Percentiles rank a stretch among this genome's conserved stretches.
Conservation (phyloP, 2,329 filamentous ascomycete genomes). For the Colletotrichum sansevieriae region DNA sequence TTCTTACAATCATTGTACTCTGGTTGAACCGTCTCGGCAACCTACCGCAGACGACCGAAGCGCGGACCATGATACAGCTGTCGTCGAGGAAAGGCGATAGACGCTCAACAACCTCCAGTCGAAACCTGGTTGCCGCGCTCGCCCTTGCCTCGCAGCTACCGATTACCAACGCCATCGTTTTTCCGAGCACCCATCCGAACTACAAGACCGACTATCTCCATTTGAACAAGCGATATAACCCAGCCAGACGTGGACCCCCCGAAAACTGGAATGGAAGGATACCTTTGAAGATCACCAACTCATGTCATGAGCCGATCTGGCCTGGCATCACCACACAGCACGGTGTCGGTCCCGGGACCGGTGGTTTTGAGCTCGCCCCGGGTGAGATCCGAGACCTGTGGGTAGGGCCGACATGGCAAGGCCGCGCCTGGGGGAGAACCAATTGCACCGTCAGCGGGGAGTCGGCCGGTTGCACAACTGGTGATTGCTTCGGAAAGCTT, state of each 20-base stretch:
- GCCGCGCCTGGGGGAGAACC: slow-evolving; percentile 84
- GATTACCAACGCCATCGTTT: slow-evolving; percentile 22
- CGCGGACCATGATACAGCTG: slow-evolving; percentile 23
- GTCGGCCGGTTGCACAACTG: slow-evolving; percentile 78
- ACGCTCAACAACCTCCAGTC: slow-evolving; percentile 6
- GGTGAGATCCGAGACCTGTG: slow-evolving; percentile 71
- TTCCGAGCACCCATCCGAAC: slow-evolving; percentile 25
- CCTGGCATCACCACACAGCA: slow-evolving; percentile 81
- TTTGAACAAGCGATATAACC: slow-evolving; percentile 44
- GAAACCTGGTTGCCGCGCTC: slow-evolving; percentile 17
- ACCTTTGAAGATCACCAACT: slow-evolving; percentile 78
- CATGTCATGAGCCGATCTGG: slow-evolving; percentile 79
- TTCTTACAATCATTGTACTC: slow-evolving; percentile 6
- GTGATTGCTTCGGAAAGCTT: slow-evolving; percentile 80
- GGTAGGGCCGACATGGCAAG: slow-evolving; percentile 82
- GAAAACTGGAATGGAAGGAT: slow-evolving; percentile 55
- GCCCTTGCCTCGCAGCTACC: slow-evolving; percentile 27
- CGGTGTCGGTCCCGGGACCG: slow-evolving; percentile 74
- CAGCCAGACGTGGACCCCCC: slow-evolving; percentile 49
- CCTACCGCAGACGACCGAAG: neutral
- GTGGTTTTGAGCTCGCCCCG: slow-evolving; percentile 75
- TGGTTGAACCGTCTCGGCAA: neutral
- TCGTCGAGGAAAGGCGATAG: slow-evolving; percentile 24
- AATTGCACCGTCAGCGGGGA: slow-evolving; percentile 82
- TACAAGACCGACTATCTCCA: slow-evolving; percentile 45